Evolutionary conservation across 495 filamentous ascomycete genomes (phyloP).

Genomic region (Jackrogersella multiformis): DNA sequence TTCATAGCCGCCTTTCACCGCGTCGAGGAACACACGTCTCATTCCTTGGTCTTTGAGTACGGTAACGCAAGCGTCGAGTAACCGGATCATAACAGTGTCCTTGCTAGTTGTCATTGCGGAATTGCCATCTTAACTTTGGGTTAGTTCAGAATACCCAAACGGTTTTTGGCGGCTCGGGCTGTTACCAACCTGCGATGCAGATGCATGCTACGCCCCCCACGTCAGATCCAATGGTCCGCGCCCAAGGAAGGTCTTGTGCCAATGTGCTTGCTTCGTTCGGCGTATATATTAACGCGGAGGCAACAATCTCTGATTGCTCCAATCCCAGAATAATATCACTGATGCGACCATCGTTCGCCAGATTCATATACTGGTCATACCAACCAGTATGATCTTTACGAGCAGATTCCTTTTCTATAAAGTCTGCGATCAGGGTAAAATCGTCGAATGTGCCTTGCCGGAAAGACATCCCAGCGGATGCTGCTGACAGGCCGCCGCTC

Average conservation of each 20-base stretch:
- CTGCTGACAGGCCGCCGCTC: conserved; percentile 44
- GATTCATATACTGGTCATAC: conserved; percentile 64
- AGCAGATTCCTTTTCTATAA: conserved; percentile 59
- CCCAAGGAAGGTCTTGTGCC: conserved; percentile 68
- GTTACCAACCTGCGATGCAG: conserved; percentile 59
- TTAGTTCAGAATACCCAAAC: conserved; percentile 28
- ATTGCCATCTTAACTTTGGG: conserved; percentile 45
- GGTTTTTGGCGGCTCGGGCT: neutral
- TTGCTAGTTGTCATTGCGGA: conserved; percentile 47
- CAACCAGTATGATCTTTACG: conserved; percentile 58
- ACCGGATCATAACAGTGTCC: conserved; percentile 57
- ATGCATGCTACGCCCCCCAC: conserved; percentile 70
- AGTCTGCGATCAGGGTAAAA: conserved; percentile 62
- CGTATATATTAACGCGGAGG: conserved; percentile 65
- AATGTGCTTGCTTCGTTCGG: conserved; percentile 61
- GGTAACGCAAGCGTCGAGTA: conserved; percentile 56
- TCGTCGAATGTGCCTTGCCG: conserved; percentile 60
- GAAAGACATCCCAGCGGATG: conserved; percentile 52
- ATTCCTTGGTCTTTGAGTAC: conserved; percentile 51
- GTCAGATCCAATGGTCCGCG: conserved; percentile 60
- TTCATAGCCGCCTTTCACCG: conserved; percentile 54
- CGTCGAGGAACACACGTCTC: conserved; percentile 57
- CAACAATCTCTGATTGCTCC: conserved; percentile 58
- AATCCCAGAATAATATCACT: conserved; percentile 61
- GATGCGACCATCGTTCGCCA: conserved; percentile 56